These are phyloP conservation scores for Aspergillus fructus DNA, from an alignment of 2,329 filamentous ascomycete species.

Conservation along the genomic window DNA sequence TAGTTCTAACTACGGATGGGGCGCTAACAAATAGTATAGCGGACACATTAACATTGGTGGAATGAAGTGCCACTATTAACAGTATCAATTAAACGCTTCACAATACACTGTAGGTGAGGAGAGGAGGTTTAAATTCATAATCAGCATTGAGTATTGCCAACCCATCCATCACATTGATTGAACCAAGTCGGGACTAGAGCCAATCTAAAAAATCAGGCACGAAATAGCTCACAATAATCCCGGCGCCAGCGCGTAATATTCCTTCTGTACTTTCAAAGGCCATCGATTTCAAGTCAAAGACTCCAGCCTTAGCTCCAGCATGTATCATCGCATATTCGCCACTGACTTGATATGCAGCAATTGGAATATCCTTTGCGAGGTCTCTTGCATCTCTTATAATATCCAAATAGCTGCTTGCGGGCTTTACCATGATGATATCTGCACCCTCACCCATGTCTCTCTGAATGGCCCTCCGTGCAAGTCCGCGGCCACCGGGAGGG, in stretches of 20 bases:
- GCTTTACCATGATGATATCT: conserved; percentile 99
- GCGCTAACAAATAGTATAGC: not conserved
- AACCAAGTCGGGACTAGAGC: conserved; percentile 37
- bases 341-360: conserved; percentile 95
- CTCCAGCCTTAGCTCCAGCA: conserved; percentile 89
- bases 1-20: not conserved
- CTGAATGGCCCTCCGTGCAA: conserved; percentile 84
- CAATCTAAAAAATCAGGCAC: conserved; percentile 74
- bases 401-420: conserved; percentile 90
- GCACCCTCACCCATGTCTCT: conserved; percentile 92
- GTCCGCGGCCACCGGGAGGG: conserved; percentile 84
- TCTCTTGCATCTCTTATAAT: conserved; percentile 98
- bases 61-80: not conserved
- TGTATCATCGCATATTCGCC: conserved; percentile 99
- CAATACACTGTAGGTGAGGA: not conserved
- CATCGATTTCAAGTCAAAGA: conserved; percentile 93
- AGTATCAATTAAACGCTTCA: not conserved
- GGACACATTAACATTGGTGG: not conserved
- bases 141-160: not conserved
- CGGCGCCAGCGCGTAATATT: conserved; percentile 88
- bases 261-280: conserved; percentile 92
- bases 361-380: conserved; percentile 82
- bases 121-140: not conserved
- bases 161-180: not conserved
- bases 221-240: conserved; percentile 92